Base-by-base conservation (phyloP, 345 rosid species). In the Mangifera indica region DNA sequence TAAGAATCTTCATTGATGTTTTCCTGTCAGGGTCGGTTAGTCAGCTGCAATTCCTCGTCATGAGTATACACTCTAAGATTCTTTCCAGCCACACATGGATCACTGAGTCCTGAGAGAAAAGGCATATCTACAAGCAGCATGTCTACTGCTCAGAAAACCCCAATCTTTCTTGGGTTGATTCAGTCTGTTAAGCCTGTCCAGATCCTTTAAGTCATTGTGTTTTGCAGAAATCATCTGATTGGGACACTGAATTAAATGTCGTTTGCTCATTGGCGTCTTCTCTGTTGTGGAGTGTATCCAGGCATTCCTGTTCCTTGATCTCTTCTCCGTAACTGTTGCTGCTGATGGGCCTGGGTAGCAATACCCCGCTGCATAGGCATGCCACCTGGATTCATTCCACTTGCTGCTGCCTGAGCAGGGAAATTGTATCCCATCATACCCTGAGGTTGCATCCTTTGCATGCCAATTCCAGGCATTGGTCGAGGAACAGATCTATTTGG, bases 271-370 rank as follows among this genome's bases (percentile, higher is more conserved):
- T 85, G 76, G 40, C 98, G 93, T 76, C 98, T 88, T 71, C 89
- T 94, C 83, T 87, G 93, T 67, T 88, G 98, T 5, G 98, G 89
- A 78, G 94, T 91, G 67, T 92, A 92, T 72, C 97, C 95, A 12
- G 91, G 78, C 87, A 86, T 75, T 71, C 94, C 94, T 86, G 85
- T 83, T 74, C 92, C 93, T 1, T 92, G 89, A 63, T 92, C 98
- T 76, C 89, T 94, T 82, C 98, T 87, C 78, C 92, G 88, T 60
- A 93, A 71, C 79, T 91, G 91, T 72, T 84, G 88, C 69, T 87
- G 97, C 78, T 86, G 93, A 69, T 87, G 93, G 11, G 87, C 76
- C 76, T 89, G 96, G 24, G 81, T 80, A 49, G 90, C 76, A 63
- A 92, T 87, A 10, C 93, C 91, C 24, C 93, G 86, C 76, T 85